Conservation (phyloP, 441 rosid genomes). For the Eutrema salsugineum region DNA sequence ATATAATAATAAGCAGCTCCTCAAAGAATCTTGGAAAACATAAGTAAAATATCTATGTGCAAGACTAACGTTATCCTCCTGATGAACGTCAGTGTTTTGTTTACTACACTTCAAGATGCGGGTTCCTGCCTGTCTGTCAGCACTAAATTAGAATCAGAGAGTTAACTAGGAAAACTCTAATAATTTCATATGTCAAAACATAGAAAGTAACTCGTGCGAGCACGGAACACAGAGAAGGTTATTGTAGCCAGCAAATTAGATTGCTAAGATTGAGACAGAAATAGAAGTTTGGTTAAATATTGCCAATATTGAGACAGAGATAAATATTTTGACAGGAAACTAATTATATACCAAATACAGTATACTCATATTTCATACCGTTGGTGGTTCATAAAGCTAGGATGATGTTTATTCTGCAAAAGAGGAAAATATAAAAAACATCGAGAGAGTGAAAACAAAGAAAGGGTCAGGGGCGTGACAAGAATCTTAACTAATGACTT, state of each 20-base stretch:
- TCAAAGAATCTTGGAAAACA: conserved; percentile 16
- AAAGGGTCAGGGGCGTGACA: too few relatives aligned
- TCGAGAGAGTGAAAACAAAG: background rate
- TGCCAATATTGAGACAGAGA: background rate
- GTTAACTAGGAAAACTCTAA: background rate
- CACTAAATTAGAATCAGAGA: conserved; percentile 33
- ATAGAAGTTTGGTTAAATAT: background rate
- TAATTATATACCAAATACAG: background rate
- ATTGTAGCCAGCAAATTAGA: background rate
- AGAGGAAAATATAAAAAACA: background rate
- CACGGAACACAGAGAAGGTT: background rate
- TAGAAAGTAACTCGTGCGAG: background rate
- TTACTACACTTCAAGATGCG: conserved; percentile 22
- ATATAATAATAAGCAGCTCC: conserved; percentile 8
- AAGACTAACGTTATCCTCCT: conserved; percentile 36
- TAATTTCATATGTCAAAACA: background rate
- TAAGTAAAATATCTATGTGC: background rate
- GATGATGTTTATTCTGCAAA: conserved; percentile 18
- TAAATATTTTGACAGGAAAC: background rate
- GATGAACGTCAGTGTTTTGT: conserved; percentile 34
- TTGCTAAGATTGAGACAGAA: background rate
- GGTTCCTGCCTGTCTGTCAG: conserved; percentile 68
- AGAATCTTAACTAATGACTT: too few relatives aligned
- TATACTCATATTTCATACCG: conserved; percentile 6
- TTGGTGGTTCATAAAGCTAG: conserved; percentile 1